A percentile compares a stretch with the other conserved stretches of the same genome.
These are phyloP conservation scores for Apiospora marii DNA, from an alignment of 2,329 filamentous ascomycete species.

Conservation along the genomic window DNA sequence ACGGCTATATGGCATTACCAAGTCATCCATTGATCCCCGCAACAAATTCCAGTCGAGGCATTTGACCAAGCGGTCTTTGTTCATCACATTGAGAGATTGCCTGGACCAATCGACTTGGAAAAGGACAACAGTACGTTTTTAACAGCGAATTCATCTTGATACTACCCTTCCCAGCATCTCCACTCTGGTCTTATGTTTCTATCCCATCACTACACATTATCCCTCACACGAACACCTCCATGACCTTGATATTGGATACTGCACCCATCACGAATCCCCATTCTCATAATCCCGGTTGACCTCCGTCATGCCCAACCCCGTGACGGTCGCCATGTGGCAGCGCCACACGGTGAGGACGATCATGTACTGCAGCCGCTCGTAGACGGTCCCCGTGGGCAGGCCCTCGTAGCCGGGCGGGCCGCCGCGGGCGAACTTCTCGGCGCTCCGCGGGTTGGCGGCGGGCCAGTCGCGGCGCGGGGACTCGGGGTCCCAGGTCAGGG, in stretches of 20 bases:
- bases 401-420: not conserved
- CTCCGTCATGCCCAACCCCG: not conserved
- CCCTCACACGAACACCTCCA: too few relatives aligned
- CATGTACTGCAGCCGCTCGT: slow-evolving; percentile 16
- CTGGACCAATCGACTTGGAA: too few relatives aligned
- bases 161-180: too few relatives aligned
- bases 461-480: not conserved
- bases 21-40: too few relatives aligned
- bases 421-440: not conserved
- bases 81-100: too few relatives aligned
- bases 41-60: not conserved
- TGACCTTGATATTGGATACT: too few relatives aligned
- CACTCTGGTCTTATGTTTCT: too few relatives aligned
- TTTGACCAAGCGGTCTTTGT: too few relatives aligned
- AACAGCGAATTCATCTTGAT: too few relatives aligned
- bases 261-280: not conserved
- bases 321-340: not conserved
- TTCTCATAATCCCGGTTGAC: not conserved
- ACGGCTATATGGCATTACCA: too few relatives aligned
- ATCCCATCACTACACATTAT: too few relatives aligned
- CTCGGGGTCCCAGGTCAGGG: not conserved
- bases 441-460: not conserved
- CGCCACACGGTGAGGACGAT: slow-evolving; percentile 17
- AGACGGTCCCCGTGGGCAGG: slow-evolving; percentile 2
- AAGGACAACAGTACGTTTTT: too few relatives aligned